Conservation (phyloP, 768 basidiomycete genomes). For the Mycena haematopus region DNA sequence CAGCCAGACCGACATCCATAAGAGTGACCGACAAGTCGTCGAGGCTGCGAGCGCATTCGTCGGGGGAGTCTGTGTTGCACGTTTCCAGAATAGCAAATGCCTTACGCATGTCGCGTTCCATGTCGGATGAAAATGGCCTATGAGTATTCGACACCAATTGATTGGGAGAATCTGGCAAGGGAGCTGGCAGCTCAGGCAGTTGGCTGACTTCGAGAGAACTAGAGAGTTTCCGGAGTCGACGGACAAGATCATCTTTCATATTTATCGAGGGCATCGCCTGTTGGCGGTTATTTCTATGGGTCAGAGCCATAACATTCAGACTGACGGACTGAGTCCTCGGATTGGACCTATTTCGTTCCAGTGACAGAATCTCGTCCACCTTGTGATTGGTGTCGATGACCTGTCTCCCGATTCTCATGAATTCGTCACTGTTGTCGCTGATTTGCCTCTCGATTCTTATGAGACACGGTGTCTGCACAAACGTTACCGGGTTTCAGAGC, state of each 20-base stretch:
- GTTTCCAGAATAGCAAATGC: neutral
- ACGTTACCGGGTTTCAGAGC: neutral
- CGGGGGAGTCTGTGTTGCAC: too few relatives aligned
- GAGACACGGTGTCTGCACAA: neutral
- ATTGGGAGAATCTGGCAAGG: conserved; percentile 4
- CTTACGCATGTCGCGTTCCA: neutral
- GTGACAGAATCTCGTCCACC: neutral
- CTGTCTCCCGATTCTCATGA: too few relatives aligned
- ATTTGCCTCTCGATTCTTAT: conserved; percentile 8
- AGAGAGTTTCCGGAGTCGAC: conserved; percentile 1
- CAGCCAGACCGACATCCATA: conserved; percentile 12
- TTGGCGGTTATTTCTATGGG: neutral
- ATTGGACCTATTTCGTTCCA: neutral
- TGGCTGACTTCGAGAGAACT: neutral
- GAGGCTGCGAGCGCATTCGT: conserved; percentile 5
- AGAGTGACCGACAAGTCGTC: conserved; percentile 11
- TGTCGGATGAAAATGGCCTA: neutral
- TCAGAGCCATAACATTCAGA: neutral
- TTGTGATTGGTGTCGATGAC: neutral
- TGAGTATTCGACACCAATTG: conserved; percentile 5
- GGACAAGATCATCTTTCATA: conserved; percentile 5
- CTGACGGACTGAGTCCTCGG: neutral
- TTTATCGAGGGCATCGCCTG: neutral
- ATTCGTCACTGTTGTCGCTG: conserved; percentile 10
- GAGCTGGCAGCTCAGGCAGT: neutral